These are phyloP conservation scores for Teunomyces kruisii DNA, from an alignment of 805 yeast genomes.

Conservation along the genomic window DNA sequence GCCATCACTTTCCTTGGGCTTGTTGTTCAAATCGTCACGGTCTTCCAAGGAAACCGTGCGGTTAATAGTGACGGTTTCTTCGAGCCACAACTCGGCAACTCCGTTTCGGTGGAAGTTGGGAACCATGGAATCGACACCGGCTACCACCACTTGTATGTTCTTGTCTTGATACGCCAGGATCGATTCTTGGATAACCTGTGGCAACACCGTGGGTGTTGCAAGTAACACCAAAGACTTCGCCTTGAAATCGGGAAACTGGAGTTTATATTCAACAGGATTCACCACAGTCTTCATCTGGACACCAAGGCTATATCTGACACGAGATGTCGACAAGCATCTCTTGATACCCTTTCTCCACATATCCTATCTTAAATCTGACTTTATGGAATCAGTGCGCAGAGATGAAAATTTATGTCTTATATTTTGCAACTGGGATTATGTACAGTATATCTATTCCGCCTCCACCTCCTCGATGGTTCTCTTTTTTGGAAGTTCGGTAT, in stretches of 20 bases:
- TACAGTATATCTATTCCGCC: slow-evolving; percentile 3
- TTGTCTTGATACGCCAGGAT: slow-evolving; percentile 24
- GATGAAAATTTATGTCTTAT: neutral
- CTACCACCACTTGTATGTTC: slow-evolving; percentile 37
- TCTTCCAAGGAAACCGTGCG: slow-evolving; percentile 20
- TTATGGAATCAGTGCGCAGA: neutral
- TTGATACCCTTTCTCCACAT: slow-evolving; percentile 1
- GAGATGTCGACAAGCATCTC: slow-evolving; percentile 1
- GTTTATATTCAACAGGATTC: slow-evolving; percentile 8
- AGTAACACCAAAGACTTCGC: slow-evolving; percentile 34
- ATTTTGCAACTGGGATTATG: neutral
- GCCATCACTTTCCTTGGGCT: slow-evolving; percentile 34
- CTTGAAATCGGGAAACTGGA: slow-evolving; percentile 7
- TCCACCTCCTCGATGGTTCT: slow-evolving; percentile 22
- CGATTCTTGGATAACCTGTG: slow-evolving; percentile 29
- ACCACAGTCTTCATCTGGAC: slow-evolving; percentile 7
- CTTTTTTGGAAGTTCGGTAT: slow-evolving; percentile 14
- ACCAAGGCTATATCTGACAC: neutral
- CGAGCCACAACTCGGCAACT: slow-evolving; percentile 40
- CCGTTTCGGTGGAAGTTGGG: slow-evolving; percentile 35
- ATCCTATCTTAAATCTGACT: neutral
- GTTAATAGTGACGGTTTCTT: slow-evolving; percentile 19
- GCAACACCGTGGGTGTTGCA: slow-evolving; percentile 36
- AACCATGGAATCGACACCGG: slow-evolving; percentile 39
- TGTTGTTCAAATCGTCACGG: slow-evolving; percentile 21